Conservation (phyloP, 1,284 basidiomycete species). For the Cronartium ribicola region DNA sequence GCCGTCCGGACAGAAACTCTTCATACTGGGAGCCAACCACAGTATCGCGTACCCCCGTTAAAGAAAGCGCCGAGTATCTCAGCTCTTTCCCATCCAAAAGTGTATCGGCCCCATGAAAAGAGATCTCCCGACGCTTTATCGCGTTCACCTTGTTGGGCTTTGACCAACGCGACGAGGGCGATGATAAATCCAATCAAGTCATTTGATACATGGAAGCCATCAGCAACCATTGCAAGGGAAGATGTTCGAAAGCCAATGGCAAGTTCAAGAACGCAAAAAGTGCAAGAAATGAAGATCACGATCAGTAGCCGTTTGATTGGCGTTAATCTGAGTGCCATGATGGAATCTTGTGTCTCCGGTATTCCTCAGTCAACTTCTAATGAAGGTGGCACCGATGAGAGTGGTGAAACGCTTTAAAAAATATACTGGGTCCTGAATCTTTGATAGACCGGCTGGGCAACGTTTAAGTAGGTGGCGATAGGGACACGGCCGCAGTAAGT, state of each 20-base stretch:
- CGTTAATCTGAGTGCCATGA: background rate
- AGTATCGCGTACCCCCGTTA: constrained; percentile 34
- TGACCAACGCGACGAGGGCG: constrained; percentile 31
- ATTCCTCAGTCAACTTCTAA: too few relatives aligned
- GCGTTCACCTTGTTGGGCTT: background rate
- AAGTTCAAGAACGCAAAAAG: constrained; percentile 36
- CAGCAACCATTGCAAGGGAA: constrained; percentile 43
- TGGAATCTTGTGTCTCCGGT: background rate
- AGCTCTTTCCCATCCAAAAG: constrained; percentile 43
- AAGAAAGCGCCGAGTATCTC: constrained; percentile 43
- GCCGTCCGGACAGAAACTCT: background rate
- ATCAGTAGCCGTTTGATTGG: constrained; percentile 14
- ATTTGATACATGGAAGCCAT: constrained; percentile 43
- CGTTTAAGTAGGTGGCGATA: too few relatives aligned
- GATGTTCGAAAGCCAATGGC: constrained; percentile 40
- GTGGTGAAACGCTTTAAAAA: too few relatives aligned
- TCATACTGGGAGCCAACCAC: background rate
- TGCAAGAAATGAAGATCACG: constrained; percentile 17
- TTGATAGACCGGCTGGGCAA: too few relatives aligned
- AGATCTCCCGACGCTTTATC: background rate
- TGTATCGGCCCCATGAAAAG: constrained; percentile 26
- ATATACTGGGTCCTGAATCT: too few relatives aligned
- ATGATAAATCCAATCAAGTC: constrained; percentile 43
- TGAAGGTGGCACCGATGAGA: too few relatives aligned
- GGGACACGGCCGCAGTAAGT: too few relatives aligned